Percentiles rank a stretch among this genome's conserved stretches.
These are phyloP conservation scores for Mortierella claussenii DNA, from an alignment of 192 early-diverging fungal species.

Conservation along the genomic window DNA sequence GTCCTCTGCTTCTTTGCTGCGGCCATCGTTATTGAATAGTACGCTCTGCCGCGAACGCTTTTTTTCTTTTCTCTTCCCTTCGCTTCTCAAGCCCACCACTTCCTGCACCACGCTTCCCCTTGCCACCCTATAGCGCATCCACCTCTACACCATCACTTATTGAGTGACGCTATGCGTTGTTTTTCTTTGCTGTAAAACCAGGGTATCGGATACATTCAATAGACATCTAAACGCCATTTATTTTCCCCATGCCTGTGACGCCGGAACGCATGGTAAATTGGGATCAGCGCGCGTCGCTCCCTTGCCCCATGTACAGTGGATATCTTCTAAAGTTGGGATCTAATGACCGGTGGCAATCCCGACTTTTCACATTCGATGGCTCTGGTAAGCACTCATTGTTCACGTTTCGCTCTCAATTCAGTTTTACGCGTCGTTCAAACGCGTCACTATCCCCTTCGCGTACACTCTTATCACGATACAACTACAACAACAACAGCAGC, in stretches of 20 bases:
- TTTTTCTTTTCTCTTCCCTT: too few relatives aligned
- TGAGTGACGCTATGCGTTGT: not conserved
- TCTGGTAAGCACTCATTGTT: constrained; percentile 10
- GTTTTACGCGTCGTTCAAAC: not conserved
- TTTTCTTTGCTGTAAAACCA: not conserved
- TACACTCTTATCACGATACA: not conserved
- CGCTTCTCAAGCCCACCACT: not conserved
- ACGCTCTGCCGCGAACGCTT: too few relatives aligned
- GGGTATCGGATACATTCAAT: too few relatives aligned
- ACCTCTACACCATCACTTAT: not conserved
- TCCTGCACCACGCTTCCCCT: not conserved
- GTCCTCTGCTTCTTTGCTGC: too few relatives aligned
- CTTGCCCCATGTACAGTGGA: constrained; percentile 31
- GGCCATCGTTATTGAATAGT: too few relatives aligned
- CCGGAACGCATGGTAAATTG: not conserved
- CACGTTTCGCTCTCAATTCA: not conserved
- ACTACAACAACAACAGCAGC: constrained; percentile 10
- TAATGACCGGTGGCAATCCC: constrained; percentile 39
- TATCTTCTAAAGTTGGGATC: constrained; percentile 29
- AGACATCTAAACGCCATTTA: too few relatives aligned
- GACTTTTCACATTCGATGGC: constrained; percentile 39
- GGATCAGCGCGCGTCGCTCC: not conserved
- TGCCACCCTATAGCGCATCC: not conserved
- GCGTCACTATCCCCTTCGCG: not conserved
- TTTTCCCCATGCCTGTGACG: constrained; percentile 5